Conservation (phyloP, 2,329 filamentous ascomycete species). For the Hypocreales sp. region DNA sequence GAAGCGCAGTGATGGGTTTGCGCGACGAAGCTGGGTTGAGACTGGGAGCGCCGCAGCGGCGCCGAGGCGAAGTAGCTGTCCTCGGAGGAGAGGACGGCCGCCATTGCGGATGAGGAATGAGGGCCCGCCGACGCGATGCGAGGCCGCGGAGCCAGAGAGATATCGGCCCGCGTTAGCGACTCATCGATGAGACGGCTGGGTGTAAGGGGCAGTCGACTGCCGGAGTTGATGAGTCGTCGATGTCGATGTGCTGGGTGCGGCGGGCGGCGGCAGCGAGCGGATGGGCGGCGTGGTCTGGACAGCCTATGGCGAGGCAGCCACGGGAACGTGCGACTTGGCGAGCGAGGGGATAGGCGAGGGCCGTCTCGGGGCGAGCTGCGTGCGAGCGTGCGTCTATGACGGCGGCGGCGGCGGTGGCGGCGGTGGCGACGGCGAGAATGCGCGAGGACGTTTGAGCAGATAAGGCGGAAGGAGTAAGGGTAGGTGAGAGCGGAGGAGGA, state of each 20-base stretch:
- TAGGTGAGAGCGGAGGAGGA: not conserved
- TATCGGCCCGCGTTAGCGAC: conserved; percentile 1
- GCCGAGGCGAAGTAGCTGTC: conserved; percentile 42
- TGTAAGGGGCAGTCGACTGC: too few relatives aligned
- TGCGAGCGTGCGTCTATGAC: too few relatives aligned
- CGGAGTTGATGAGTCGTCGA: too few relatives aligned
- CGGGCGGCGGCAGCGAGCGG: too few relatives aligned
- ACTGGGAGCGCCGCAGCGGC: conserved; percentile 42
- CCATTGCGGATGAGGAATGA: conserved; percentile 23
- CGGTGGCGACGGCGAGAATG: not conserved
- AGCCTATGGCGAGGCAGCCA: too few relatives aligned
- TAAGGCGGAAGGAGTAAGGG: not conserved
- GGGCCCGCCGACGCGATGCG: conserved; percentile 2
- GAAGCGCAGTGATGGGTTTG: conserved; percentile 25
- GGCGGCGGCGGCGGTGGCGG: too few relatives aligned
- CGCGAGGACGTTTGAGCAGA: too few relatives aligned
- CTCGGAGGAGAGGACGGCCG: conserved; percentile 39
- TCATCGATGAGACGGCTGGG: conserved; percentile 1
- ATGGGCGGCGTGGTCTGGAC: too few relatives aligned
- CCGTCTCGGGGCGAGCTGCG: too few relatives aligned
- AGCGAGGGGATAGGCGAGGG: too few relatives aligned
- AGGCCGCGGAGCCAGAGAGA: conserved; percentile 3
- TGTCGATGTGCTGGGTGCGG: too few relatives aligned
- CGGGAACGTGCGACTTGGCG: too few relatives aligned
- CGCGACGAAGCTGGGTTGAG: conserved; percentile 38